Conservation (phyloP, 2,329 filamentous ascomycete genomes). For the Aspergillus fumigatus region DNA sequence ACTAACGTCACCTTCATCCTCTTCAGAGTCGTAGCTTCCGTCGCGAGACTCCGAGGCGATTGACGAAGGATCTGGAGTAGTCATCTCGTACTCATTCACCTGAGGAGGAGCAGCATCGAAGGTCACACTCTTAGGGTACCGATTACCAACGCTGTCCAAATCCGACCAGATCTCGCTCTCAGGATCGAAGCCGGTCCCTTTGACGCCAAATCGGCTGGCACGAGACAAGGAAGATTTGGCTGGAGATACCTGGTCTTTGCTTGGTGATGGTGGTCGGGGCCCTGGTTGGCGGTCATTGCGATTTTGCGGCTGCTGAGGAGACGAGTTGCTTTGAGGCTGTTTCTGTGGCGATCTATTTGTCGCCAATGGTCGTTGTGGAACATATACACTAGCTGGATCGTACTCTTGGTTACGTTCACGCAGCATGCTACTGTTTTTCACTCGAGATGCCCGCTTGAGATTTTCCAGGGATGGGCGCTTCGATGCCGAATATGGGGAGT, state of each 20-base stretch:
- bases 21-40: constrained; percentile 83
- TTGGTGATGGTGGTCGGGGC: constrained; percentile 50
- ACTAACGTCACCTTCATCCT: constrained; percentile 63
- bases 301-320: constrained; percentile 29
- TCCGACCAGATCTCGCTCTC: constrained; percentile 65
- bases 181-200: constrained; percentile 60
- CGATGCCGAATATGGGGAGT: constrained; percentile 64
- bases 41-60: constrained; percentile 85
- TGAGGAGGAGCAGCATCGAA: constrained; percentile 92
- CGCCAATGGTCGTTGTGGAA: constrained; percentile 77
- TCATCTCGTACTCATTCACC: constrained; percentile 97
- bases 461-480: constrained; percentile 92
- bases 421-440: constrained; percentile 98
- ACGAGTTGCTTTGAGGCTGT: constrained; percentile 67
- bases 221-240: constrained; percentile 84
- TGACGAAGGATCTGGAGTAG: constrained; percentile 92
- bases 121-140: constrained; percentile 93
- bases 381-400: constrained; percentile 71
- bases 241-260: constrained; percentile 70
- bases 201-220: constrained; percentile 54
- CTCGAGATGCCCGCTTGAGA: constrained; percentile 86
- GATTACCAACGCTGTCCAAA: constrained; percentile 55
- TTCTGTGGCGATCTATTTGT: constrained; percentile 54
- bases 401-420: constrained; percentile 91
- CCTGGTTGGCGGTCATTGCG: constrained; percentile 14